Conservation (phyloP, 139 green algal genomes). For the Micromonas commoda region DNA sequence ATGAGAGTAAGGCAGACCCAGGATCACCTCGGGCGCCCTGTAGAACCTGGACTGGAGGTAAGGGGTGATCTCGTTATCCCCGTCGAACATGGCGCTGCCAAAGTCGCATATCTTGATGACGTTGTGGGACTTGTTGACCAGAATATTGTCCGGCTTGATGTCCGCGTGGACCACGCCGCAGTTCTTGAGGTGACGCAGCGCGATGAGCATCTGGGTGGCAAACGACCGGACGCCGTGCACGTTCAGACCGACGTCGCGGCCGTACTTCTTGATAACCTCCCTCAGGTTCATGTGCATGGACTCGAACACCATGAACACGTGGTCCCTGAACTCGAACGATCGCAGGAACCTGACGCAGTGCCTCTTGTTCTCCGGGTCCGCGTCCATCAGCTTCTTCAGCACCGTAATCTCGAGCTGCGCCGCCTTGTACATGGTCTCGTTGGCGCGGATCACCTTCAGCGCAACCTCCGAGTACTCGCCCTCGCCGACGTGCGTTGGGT, state of each 20-base stretch:
- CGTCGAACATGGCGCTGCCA: constrained; percentile 84
- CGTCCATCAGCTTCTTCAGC: constrained; percentile 55
- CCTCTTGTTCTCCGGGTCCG: constrained; percentile 76
- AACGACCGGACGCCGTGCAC: constrained; percentile 84
- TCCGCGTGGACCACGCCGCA: constrained; percentile 91
- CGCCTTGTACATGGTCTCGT: constrained; percentile 76
- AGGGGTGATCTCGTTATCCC: constrained; percentile 92
- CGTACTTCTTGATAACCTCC: constrained; percentile 86
- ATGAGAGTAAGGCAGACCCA: constrained; percentile 86
- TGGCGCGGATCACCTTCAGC: constrained; percentile 82
- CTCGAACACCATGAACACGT: constrained; percentile 86
- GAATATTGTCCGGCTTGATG: constrained; percentile 99
- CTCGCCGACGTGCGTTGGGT: constrained; percentile 24
- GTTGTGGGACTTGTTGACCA: constrained; percentile 75
- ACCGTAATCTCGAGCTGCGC: constrained; percentile 65
- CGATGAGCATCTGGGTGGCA: constrained; percentile 83
- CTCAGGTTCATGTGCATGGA: constrained; percentile 44
- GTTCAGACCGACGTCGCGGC: constrained; percentile 87
- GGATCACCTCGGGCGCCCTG: constrained; percentile 87
- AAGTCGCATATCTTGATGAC: constrained; percentile 88
- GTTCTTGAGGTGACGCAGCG: constrained; percentile 79
- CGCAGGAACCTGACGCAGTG: constrained; percentile 84
- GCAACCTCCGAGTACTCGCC: constrained; percentile 55
- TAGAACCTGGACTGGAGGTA: constrained; percentile 98
- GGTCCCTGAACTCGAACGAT: constrained; percentile 88